Evolutionary conservation across 1,139 yeast genomes (phyloP).

Genomic region (Fermentozyma sake): DNA sequence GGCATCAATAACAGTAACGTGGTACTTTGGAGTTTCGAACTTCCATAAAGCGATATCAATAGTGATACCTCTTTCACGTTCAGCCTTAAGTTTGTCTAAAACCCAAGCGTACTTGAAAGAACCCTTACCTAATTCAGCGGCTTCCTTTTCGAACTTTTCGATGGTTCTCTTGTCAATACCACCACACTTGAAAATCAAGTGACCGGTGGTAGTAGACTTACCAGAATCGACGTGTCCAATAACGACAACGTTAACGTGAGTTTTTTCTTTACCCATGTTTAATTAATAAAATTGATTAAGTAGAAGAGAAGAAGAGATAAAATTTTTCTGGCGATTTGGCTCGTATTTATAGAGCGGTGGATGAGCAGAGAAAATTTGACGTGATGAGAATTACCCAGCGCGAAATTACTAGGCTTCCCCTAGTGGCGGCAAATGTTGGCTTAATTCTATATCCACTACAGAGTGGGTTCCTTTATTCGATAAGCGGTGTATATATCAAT

Average conservation of each 20-base stretch:
- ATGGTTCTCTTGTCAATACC: slow-evolving; percentile 97
- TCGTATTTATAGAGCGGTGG: no score
- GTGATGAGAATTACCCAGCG: no score
- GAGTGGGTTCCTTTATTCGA: no score
- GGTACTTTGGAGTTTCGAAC: slow-evolving; percentile 91
- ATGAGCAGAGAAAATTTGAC: no score
- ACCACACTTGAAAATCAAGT: slow-evolving; percentile 95
- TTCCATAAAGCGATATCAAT: slow-evolving; percentile 93
- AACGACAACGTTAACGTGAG: slow-evolving; percentile 98
- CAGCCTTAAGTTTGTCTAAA: slow-evolving; percentile 92
- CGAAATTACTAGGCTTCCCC: no score
- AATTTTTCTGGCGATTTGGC: slow-evolving; percentile 2
- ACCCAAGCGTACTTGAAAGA: slow-evolving; percentile 99
- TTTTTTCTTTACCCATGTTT: slow-evolving; percentile 91
- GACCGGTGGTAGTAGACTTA: slow-evolving; percentile 54
- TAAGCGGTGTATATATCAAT: no score
- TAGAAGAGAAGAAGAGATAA: slow-evolving; percentile 5
- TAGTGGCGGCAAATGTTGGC: no score
- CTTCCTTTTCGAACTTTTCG: slow-evolving; percentile 98
- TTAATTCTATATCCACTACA: no score
- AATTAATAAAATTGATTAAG: slow-evolving; percentile 9
- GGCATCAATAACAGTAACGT: slow-evolving; percentile 89
- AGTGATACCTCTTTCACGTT: slow-evolving; percentile 97
- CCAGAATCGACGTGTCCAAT: slow-evolving; percentile 43
- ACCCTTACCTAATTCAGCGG: slow-evolving; percentile 97